Conservation (phyloP, 192 early-diverging fungal species). For the Phlyctochytrium arcticum region DNA sequence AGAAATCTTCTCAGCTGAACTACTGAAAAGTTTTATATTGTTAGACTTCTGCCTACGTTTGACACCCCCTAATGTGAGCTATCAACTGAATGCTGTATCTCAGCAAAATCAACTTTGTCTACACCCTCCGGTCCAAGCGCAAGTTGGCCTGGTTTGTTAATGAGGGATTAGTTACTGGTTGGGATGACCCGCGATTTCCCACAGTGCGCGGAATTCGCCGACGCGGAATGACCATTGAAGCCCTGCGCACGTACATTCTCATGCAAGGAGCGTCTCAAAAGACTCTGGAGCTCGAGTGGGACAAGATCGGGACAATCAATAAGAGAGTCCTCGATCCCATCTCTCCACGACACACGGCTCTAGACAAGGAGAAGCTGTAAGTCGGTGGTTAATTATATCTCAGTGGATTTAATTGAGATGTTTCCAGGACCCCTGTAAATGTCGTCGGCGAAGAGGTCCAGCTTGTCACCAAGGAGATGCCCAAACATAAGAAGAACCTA, state of each 20-base stretch:
- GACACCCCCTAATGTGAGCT: too few relatives aligned
- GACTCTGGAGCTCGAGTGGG: constrained; percentile 92
- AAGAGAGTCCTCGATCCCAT: constrained; percentile 95
- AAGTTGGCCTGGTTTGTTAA: constrained; percentile 97
- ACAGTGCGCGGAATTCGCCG: constrained; percentile 76
- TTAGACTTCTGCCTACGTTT: too few relatives aligned
- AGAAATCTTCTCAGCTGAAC: too few relatives aligned
- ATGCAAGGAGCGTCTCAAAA: constrained; percentile 98
- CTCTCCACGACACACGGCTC: constrained; percentile 84
- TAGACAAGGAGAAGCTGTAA: constrained; percentile 65
- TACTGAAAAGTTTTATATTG: too few relatives aligned
- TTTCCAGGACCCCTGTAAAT: constrained; percentile 53
- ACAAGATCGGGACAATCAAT: constrained; percentile 98
- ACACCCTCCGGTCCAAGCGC: constrained; percentile 96
- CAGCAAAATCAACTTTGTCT: constrained; percentile 91
- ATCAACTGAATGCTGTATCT: too few relatives aligned
- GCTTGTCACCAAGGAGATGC: constrained; percentile 60
- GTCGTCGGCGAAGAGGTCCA: constrained; percentile 56
- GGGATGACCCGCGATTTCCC: constrained; percentile 61
- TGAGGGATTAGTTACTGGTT: constrained; percentile 66
- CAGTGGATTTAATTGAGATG: too few relatives aligned
- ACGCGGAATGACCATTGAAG: constrained; percentile 97
- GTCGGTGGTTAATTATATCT: constrained; percentile 20
- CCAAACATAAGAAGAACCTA: constrained; percentile 96
- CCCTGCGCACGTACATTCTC: constrained; percentile 91